Evolutionary conservation across 805 yeast genomes (phyloP), one percentile per base, ranked within the genome.

Genomic region (Candida tammaniensis): DNA sequence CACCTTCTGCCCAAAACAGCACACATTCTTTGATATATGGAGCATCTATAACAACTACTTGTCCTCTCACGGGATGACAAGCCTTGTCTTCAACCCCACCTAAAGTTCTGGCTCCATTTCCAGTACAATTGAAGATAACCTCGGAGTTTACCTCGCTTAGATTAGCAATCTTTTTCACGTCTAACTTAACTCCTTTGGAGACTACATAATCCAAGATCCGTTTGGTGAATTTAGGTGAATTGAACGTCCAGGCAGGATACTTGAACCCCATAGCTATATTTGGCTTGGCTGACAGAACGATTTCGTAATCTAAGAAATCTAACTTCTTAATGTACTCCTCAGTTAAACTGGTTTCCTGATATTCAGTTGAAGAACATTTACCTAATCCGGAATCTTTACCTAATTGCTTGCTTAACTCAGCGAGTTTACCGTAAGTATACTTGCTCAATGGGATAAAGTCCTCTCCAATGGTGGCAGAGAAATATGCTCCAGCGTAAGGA

Each of bases 11-110:
- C 38, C 59, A 57, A 40, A 45, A 40, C 17, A 45, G 38, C 30
- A 46, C 38, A 35, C 39, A 40, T 27, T 53, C 55, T 4, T 39
- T 35, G 61, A 83, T 64, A 46, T 81, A 83, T 3, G 88, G 87
- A 0, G 87, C 86, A 40, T 68, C 71, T 15, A 84, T 68, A 7
- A 83, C 80, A 13, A 83, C 81, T 17, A 84, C 87, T 51, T 85
- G 94, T 4, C 95, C 95, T 39, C 95, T 65, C 1, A 84, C 76
- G 5, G 95, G 91, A 45, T 78, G 82, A 14, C 81, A 73, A 1
- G 61, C 58, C 7, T 60, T 41, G 49, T 86, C 95, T 14, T 63
- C 59, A 13, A 82, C 86, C 8, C 89, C 93, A 7, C 78, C 78
- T 5, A 86, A 59, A 2, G 56, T 52, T 30, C 64, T 64, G 2